Base-by-base conservation (phyloP, 495 filamentous ascomycete genomes). In the Acidomyces sp. region DNA sequence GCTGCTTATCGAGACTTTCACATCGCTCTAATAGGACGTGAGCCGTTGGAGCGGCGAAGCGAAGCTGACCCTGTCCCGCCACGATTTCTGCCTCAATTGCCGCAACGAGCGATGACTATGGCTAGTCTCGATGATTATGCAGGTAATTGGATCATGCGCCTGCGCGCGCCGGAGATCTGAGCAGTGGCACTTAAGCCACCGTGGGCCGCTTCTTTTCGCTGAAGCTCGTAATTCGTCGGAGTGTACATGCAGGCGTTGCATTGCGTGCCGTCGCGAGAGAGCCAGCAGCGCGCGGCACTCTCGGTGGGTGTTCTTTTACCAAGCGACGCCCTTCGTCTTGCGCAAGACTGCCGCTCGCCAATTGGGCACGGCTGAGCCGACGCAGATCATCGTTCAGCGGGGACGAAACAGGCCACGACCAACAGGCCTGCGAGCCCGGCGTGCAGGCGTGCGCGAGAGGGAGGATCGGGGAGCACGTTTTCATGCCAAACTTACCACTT, bases 101-200 rank as follows among this genome's bases (percentile, higher is more conserved):
- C 13, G 6, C n/a, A 16, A 6, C 31, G n/a, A 34, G 6, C 6
- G n/a, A 10, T 11, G 34, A 19, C 23, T 6, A n/a, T 25, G 5
- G 5, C 24, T 41, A 42, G 39, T 31, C 13, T 34, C 39, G 39
- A 42, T 42, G 3, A 4, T 3, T 26, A 35, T 43, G 41, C 41
- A 43, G 7, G 41, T 43, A 43, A 36, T 42, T 22, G 15, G 39
- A 21, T 43, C 41, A 43, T 43, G 41, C 41, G 41, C 39, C 11
- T 27, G 11, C 22, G 3, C 34, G 16, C 19, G 22, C 25, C 31
- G 31, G 31, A 43, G 41, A 43, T 35, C 31, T 37, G 1, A 23
- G 15, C 12, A 7, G 19, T 9, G 32, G 9, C 7, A 19, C 13
- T 36, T 27, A 19, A 43, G 32, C 41, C 32, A 26, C 19, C 22